Percentiles rank a stretch among this genome's conserved stretches.
phyloP scores from a whole-genome alignment of 805 yeast genomes.

The Yarrowia keelungensis region DNA sequence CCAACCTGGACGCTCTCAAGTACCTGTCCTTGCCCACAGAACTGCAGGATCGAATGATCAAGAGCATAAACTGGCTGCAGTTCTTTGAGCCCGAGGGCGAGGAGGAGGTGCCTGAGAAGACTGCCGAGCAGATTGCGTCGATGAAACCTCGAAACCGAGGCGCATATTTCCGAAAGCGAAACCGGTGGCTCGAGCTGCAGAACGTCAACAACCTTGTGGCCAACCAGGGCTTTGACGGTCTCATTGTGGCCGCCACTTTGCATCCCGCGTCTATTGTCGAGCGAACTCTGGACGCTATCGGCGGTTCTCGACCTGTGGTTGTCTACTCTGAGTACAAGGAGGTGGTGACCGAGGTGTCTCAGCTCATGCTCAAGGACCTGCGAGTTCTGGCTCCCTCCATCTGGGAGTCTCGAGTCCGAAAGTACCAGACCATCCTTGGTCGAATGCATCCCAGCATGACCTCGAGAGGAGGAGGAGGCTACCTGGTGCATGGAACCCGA shows the following conservation, averaged over 20 bases:
- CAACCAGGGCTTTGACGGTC: slow-evolving; percentile 70
- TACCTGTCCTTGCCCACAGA: slow-evolving; percentile 65
- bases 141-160: slow-evolving; percentile 66
- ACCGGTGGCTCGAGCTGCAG: slow-evolving; percentile 55
- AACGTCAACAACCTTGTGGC: slow-evolving; percentile 56
- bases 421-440: slow-evolving; percentile 92
- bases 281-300: slow-evolving; percentile 64
- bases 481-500: slow-evolving; percentile 74
- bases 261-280: slow-evolving; percentile 71
- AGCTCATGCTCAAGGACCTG: slow-evolving; percentile 68
- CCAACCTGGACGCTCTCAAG: slow-evolving; percentile 74
- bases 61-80: slow-evolving; percentile 78
- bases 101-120: slow-evolving; percentile 52
- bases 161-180: slow-evolving; percentile 70
- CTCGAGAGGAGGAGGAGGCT: slow-evolving; percentile 91
- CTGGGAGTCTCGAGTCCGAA: slow-evolving; percentile 80
- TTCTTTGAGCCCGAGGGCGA: slow-evolving; percentile 77
- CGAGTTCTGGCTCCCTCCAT: slow-evolving; percentile 83
- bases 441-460: slow-evolving; percentile 96
- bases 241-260: slow-evolving; percentile 75
- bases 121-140: slow-evolving; percentile 61
- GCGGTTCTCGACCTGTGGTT: slow-evolving; percentile 88
- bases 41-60: slow-evolving; percentile 61
- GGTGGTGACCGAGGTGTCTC: slow-evolving; percentile 73
- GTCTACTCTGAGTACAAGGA: slow-evolving; percentile 85